Percentiles rank a stretch among this genome's conserved stretches.
These are phyloP conservation scores for Pythium monospermum DNA, from an alignment of 352 stramenopile species.

Conservation along the genomic window DNA sequence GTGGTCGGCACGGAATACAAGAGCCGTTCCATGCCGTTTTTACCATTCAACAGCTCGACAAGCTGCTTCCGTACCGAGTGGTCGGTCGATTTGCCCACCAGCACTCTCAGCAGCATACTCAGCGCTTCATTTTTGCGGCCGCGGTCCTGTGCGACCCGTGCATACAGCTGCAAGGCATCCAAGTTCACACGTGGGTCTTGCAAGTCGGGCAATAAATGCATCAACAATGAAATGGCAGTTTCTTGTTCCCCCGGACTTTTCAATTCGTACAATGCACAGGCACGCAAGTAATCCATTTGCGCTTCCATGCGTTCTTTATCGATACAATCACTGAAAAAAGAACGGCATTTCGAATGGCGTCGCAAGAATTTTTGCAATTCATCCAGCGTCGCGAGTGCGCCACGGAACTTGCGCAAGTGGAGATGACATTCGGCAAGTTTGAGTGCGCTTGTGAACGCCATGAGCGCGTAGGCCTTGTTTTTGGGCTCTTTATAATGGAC, in stretches of 20 bases:
- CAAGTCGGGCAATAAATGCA: conserved; percentile 50
- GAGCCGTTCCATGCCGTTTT: conserved; percentile 38
- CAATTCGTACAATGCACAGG: conserved; percentile 43
- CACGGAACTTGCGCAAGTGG: conserved; percentile 20
- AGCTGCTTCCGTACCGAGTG: conserved; percentile 44
- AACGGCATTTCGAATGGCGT: conserved; percentile 20
- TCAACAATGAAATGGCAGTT: conserved; percentile 44
- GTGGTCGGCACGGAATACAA: conserved; percentile 30
- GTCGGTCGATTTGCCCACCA: conserved; percentile 51
- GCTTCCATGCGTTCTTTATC: conserved; percentile 34
- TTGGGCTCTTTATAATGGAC: conserved; percentile 18
- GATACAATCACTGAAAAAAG: conserved; percentile 28
- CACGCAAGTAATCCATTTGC: conserved; percentile 46
- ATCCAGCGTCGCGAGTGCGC: conserved; percentile 33
- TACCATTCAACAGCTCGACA: conserved; percentile 34
- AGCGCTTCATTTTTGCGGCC: conserved; percentile 56
- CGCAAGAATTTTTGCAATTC: conserved; percentile 38
- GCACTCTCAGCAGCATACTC: conserved; percentile 58
- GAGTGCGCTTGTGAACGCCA: conserved; percentile 37
- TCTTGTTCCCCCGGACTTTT: conserved; percentile 40
- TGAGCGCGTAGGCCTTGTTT: conserved; percentile 24
- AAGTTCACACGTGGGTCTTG: conserved; percentile 47
- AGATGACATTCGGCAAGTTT: conserved; percentile 47
- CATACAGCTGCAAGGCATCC: conserved; percentile 63
- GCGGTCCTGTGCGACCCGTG: conserved; percentile 51